Evolutionary conservation across 306 rosid species (phyloP).

Genomic region (Sechiopsis laciniata): DNA sequence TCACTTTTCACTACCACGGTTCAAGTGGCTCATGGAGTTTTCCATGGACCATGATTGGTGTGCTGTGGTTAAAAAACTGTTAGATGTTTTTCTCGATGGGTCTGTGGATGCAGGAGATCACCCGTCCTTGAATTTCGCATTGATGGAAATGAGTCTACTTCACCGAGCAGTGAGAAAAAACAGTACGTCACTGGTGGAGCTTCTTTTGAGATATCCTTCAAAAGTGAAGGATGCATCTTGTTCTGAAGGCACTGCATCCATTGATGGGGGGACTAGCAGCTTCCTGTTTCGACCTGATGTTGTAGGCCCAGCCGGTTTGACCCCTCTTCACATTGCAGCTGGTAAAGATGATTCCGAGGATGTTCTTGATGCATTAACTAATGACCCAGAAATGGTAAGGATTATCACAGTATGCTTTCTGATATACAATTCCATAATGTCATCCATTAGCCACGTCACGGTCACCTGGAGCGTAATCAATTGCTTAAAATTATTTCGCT

Average conservation of each 20-base stretch:
- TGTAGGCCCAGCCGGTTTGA: slow-evolving; percentile 69
- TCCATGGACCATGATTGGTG: slow-evolving; percentile 90
- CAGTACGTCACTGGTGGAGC: slow-evolving; percentile 62
- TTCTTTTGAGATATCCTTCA: slow-evolving; percentile 56
- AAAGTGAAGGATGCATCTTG: slow-evolving; percentile 28
- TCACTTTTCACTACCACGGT: slow-evolving; percentile 53
- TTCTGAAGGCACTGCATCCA: slow-evolving; percentile 36
- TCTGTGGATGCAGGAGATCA: slow-evolving; percentile 53
- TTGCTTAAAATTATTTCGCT: no score
- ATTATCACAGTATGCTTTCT: slow-evolving; percentile 17
- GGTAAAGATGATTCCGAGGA: slow-evolving; percentile 55
- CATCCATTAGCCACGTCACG: no score
- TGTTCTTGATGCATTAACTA: slow-evolving; percentile 71
- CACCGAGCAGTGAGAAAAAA: slow-evolving; percentile 82
- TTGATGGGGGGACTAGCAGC: slow-evolving; percentile 25
- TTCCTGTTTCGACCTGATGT: slow-evolving; percentile 68
- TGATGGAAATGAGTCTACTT: slow-evolving; percentile 66
- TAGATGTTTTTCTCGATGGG: slow-evolving; percentile 56
- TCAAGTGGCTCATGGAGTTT: slow-evolving; percentile 72
- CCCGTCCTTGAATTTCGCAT: slow-evolving; percentile 45
- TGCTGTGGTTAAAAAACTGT: slow-evolving; percentile 66
- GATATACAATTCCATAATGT: neutral
- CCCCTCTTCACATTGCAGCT: slow-evolving; percentile 84
- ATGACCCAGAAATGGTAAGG: slow-evolving; percentile 83
- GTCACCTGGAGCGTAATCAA: no score